Evolutionary conservation across 1,139 yeast genomes (phyloP).

Genomic region (Geotrichum phurueaensis): DNA sequence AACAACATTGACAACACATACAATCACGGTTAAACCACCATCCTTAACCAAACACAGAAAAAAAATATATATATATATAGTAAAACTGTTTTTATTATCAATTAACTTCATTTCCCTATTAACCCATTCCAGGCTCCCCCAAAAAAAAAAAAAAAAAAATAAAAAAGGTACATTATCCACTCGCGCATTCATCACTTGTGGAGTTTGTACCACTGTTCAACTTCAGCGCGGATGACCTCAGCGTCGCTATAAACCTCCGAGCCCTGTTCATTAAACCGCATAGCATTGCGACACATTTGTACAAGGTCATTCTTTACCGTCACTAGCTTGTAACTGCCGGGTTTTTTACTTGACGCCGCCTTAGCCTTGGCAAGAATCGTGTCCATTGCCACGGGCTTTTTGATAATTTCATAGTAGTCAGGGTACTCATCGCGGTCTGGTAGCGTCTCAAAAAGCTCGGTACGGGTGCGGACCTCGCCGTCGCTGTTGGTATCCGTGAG

Average conservation of each 20-base stretch:
- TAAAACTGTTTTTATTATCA: too few species aligned
- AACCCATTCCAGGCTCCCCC: too few species aligned
- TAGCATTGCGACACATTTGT: constrained; percentile 76
- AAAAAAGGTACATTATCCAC: not conserved
- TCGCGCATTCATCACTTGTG: not conserved
- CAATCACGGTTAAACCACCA: too few species aligned
- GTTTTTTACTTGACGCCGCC: constrained; percentile 51
- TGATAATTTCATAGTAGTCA: constrained; percentile 76
- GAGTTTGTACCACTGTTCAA: constrained; percentile 18
- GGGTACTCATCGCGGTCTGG: constrained; percentile 76
- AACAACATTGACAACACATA: too few species aligned
- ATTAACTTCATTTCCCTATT: too few species aligned
- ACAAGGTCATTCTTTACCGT: constrained; percentile 70
- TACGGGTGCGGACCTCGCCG: constrained; percentile 16
- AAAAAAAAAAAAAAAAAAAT: not conserved
- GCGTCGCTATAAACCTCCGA: constrained; percentile 82
- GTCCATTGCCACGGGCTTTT: constrained; percentile 76
- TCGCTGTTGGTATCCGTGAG: not conserved
- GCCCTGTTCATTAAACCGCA: constrained; percentile 82
- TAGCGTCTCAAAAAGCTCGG: constrained; percentile 37
- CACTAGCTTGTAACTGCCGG: constrained; percentile 48
- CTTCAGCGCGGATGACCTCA: constrained; percentile 43
- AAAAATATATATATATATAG: too few species aligned
- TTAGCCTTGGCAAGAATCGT: constrained; percentile 39
- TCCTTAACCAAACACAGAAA: too few species aligned